These are phyloP conservation scores for Exophiala bonariae DNA, from an alignment of 2,329 filamentous ascomycete genomes.

Conservation along the genomic window DNA sequence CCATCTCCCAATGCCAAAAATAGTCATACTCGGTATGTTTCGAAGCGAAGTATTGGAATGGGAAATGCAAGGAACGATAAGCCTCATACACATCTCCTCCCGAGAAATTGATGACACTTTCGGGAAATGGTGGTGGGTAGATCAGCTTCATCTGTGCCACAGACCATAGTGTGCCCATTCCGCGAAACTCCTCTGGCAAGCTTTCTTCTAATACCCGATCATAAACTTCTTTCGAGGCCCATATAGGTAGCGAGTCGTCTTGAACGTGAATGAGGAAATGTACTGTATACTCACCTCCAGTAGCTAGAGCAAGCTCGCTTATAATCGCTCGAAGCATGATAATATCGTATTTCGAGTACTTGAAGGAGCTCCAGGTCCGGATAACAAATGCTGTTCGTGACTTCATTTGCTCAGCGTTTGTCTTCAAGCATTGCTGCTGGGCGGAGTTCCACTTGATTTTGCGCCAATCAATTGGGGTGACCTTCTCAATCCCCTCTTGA, in stretches of 20 bases:
- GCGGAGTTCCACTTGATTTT: constrained; percentile 69
- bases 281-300: constrained; percentile 74
- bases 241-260: constrained; percentile 70
- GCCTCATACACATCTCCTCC: constrained; percentile 33
- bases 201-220: constrained; percentile 50
- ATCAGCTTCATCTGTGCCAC: constrained; percentile 26
- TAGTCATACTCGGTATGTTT: constrained; percentile 65
- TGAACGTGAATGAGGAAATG: constrained; percentile 79
- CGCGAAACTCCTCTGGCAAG: constrained; percentile 35
- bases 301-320: constrained; percentile 59
- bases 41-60: constrained; percentile 64
- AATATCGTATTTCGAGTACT: constrained; percentile 24
- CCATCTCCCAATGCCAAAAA: constrained; percentile 73
- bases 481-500: constrained; percentile 15
- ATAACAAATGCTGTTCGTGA: constrained; percentile 26
- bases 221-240: constrained; percentile 67
- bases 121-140: constrained; percentile 28
- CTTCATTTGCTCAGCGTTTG: constrained; percentile 57
- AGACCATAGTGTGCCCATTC: constrained; percentile 38
- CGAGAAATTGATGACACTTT: constrained; percentile 30
- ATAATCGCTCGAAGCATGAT: constrained; percentile 27
- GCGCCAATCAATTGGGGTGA: constrained; percentile 53
- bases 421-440: constrained; percentile 64
- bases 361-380: constrained; percentile 26
- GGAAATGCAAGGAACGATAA: constrained; percentile 61